phyloP scores from a whole-genome alignment of 495 filamentous ascomycete genomes.

The Hamigera avellanea region DNA sequence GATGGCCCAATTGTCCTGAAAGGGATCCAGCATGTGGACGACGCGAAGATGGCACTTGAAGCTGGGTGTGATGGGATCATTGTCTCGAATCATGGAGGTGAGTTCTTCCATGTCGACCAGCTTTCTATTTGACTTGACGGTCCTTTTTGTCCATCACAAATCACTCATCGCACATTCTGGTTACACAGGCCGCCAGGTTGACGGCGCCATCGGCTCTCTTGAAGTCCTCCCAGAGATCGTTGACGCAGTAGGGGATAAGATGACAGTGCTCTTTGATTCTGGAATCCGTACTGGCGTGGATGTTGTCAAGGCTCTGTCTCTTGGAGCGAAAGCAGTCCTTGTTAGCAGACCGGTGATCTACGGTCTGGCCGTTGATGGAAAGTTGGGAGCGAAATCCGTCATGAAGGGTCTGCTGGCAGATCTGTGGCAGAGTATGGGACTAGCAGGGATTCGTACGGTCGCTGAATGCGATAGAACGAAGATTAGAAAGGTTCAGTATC shows the following conservation, averaged over 20 bases:
- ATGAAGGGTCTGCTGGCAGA: slow-evolving; percentile 46
- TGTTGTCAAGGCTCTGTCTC: slow-evolving; percentile 74
- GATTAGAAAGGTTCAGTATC: slow-evolving; percentile 41
- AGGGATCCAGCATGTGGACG: slow-evolving; percentile 38
- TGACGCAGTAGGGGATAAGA: slow-evolving; percentile 41
- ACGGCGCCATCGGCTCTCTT: slow-evolving; percentile 52
- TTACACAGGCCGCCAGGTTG: slow-evolving; percentile 45
- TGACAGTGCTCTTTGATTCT: slow-evolving; percentile 52
- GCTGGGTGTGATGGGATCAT: slow-evolving; percentile 41
- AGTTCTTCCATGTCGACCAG: slow-evolving; percentile 13
- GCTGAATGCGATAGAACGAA: slow-evolving; percentile 38
- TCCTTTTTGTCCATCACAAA: not conserved
- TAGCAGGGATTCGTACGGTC: slow-evolving; percentile 42
- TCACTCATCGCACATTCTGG: not conserved
- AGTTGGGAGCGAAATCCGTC: slow-evolving; percentile 46
- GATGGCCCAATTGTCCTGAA: slow-evolving; percentile 45
- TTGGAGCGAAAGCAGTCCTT: slow-evolving; percentile 81
- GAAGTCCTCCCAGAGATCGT: slow-evolving; percentile 56
- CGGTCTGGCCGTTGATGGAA: slow-evolving; percentile 54
- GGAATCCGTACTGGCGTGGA: slow-evolving; percentile 51
- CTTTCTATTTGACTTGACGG: not conserved
- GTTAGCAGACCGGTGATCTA: slow-evolving; percentile 82
- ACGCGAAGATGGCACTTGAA: slow-evolving; percentile 35
- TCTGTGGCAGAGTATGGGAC: slow-evolving; percentile 47
- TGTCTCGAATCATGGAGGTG: slow-evolving; percentile 44